Evolutionary conservation across 179 eudicot genomes (phyloP).

Genomic region (Carnegiea gigantea): DNA sequence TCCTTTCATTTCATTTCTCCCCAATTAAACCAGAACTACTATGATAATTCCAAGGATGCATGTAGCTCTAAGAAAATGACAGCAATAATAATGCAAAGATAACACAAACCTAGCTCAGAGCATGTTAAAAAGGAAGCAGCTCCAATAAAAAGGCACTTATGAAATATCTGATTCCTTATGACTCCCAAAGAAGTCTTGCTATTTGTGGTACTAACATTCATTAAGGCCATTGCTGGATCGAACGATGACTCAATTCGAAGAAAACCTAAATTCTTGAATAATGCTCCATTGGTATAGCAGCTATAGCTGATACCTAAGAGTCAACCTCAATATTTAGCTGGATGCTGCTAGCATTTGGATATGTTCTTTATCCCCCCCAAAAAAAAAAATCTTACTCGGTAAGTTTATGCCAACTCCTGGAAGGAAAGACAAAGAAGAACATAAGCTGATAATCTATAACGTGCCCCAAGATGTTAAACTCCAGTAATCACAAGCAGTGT

Average conservation of each 20-base stretch:
- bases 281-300: slow-evolving; percentile 5
- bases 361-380: background rate
- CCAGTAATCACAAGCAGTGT: background rate
- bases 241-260: background rate
- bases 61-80: background rate
- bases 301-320: background rate
- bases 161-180: background rate
- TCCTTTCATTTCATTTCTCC: no score
- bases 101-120: slow-evolving; percentile 15
- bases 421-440: no score
- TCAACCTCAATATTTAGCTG: background rate
- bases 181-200: slow-evolving; percentile 4
- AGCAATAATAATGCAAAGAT: background rate
- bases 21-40: no score
- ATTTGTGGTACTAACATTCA: slow-evolving; percentile 1
- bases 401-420: no score
- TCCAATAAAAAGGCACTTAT: slow-evolving; percentile 5
- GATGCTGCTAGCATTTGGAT: background rate
- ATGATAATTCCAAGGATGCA: no score
- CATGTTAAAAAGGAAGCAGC: slow-evolving; percentile 4
- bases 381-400: no score
- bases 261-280: background rate
- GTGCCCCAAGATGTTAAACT: no score
- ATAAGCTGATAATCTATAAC: no score
- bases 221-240: slow-evolving; percentile 9